A percentile compares a stretch with the other conserved stretches of the same genome.
These are phyloP conservation scores for Fistulifera solaris DNA, from an alignment of 108 stramenopile genomes.

Conservation along the genomic window DNA sequence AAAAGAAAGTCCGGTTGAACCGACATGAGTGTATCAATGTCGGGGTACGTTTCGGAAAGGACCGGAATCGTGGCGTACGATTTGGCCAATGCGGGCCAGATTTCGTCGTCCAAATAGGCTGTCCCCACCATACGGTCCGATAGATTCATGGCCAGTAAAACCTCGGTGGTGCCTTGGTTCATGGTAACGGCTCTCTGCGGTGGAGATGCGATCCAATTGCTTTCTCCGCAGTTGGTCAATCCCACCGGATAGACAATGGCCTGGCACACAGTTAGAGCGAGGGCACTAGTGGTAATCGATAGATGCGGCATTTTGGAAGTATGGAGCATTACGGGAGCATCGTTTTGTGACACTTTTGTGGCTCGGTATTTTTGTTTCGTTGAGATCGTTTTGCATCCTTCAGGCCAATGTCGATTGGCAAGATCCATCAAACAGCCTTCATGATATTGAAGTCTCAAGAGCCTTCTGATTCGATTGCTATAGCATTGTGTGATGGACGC, in stretches of 20 bases:
- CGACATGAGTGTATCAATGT: slow-evolving; percentile 9
- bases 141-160: slow-evolving; percentile 17
- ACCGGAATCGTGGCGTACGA: slow-evolving; percentile 15
- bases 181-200: slow-evolving; percentile 16
- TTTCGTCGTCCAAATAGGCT: slow-evolving; percentile 14
- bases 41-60: slow-evolving; percentile 8
- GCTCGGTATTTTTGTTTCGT: too few species aligned
- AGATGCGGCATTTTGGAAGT: too few species aligned
- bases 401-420: too few species aligned
- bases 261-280: not conserved
- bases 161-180: slow-evolving; percentile 16
- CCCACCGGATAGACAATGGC: slow-evolving; percentile 5
- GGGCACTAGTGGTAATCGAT: too few species aligned
- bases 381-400: too few species aligned
- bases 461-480: too few species aligned
- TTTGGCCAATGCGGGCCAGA: slow-evolving; percentile 11
- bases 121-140: slow-evolving; percentile 14
- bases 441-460: too few species aligned
- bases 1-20: slow-evolving; percentile 16
- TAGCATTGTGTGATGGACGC: too few species aligned
- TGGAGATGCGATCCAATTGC: slow-evolving; percentile 6
- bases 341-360: too few species aligned
- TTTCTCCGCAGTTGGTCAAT: slow-evolving; percentile 12
- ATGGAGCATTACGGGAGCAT: too few species aligned
- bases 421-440: too few species aligned